Conservation (phyloP, 768 basidiomycete species). For the Panellus pusillus region DNA sequence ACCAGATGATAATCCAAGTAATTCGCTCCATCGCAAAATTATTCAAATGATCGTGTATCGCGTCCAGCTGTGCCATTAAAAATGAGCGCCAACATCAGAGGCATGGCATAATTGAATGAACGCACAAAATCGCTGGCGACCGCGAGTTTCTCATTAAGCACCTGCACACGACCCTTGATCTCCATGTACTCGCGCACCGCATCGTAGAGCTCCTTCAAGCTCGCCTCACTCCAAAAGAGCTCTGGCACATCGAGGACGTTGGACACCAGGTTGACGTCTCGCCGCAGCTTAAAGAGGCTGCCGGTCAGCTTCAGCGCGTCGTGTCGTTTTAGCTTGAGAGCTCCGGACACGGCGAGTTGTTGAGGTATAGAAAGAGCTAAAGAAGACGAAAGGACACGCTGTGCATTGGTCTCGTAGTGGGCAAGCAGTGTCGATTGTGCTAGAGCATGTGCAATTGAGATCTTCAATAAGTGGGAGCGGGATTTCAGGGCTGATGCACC, state of each 20-base stretch:
- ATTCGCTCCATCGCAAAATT: slow-evolving; percentile 88
- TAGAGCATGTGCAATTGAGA: slow-evolving; percentile 92
- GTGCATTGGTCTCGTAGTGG: slow-evolving; percentile 79
- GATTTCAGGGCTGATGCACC: slow-evolving; percentile 76
- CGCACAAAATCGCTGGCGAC: slow-evolving; percentile 86
- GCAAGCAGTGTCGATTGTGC: slow-evolving; percentile 93
- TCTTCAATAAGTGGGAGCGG: slow-evolving; percentile 83
- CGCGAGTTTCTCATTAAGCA: slow-evolving; percentile 83
- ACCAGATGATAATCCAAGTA: slow-evolving; percentile 60
- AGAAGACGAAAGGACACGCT: slow-evolving; percentile 75
- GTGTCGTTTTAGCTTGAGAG: slow-evolving; percentile 69
- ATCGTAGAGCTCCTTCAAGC: slow-evolving; percentile 84
- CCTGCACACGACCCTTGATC: slow-evolving; percentile 78
- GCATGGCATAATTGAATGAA: background rate
- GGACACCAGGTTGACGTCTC: slow-evolving; percentile 88
- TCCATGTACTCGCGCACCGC: slow-evolving; percentile 96
- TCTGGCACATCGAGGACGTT: slow-evolving; percentile 94
- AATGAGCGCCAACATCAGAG: background rate
- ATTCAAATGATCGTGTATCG: slow-evolving; percentile 92
- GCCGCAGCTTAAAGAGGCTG: slow-evolving; percentile 79
- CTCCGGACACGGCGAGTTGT: slow-evolving; percentile 77
- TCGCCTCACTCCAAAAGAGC: slow-evolving; percentile 94
- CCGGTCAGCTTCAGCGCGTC: slow-evolving; percentile 90
- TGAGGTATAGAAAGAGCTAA: slow-evolving; percentile 79
- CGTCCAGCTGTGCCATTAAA: slow-evolving; percentile 62